These are phyloP conservation scores for Fraxinus baroniana DNA, from an alignment of 305 asterid species.

Conservation along the genomic window DNA sequence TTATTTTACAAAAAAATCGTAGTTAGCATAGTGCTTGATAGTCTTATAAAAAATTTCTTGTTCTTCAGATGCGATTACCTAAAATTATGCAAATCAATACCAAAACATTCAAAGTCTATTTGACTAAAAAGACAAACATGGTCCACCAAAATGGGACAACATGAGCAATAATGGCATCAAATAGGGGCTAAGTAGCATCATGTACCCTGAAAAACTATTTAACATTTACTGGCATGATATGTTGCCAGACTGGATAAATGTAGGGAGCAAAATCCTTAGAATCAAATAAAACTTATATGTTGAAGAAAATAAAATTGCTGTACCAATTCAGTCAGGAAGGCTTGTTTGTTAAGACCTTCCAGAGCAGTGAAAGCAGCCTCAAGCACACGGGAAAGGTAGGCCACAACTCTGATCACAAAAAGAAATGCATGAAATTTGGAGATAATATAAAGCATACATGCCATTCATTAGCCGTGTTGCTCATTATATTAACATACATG, in stretches of 20 bases:
- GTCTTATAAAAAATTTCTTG: not conserved
- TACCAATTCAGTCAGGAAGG: slow-evolving; percentile 95
- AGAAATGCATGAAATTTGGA: slow-evolving; percentile 22
- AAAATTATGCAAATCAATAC: not conserved
- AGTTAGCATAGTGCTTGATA: not conserved
- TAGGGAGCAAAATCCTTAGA: slow-evolving; percentile 22
- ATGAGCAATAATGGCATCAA: not conserved
- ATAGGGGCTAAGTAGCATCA: not conserved
- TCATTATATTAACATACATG: not conserved
- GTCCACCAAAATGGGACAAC: not conserved
- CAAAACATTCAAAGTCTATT: not conserved
- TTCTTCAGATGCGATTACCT: not conserved
- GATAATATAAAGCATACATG: not conserved
- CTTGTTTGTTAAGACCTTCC: slow-evolving; percentile 97
- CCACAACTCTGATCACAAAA: slow-evolving; percentile 68
- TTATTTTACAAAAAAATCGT: not conserved
- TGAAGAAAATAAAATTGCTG: slow-evolving; percentile 22
- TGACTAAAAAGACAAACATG: not conserved
- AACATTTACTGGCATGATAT: not conserved
- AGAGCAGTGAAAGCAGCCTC: slow-evolving; percentile 97
- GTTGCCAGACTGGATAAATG: slow-evolving; percentile 4
- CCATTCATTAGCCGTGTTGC: not conserved
- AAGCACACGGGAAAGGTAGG: slow-evolving; percentile 93
- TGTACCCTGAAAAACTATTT: not conserved
- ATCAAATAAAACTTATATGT: slow-evolving; percentile 11